Base-by-base conservation (phyloP, 2,329 filamentous ascomycete genomes). In the Ophiostoma fasciatum region DNA sequence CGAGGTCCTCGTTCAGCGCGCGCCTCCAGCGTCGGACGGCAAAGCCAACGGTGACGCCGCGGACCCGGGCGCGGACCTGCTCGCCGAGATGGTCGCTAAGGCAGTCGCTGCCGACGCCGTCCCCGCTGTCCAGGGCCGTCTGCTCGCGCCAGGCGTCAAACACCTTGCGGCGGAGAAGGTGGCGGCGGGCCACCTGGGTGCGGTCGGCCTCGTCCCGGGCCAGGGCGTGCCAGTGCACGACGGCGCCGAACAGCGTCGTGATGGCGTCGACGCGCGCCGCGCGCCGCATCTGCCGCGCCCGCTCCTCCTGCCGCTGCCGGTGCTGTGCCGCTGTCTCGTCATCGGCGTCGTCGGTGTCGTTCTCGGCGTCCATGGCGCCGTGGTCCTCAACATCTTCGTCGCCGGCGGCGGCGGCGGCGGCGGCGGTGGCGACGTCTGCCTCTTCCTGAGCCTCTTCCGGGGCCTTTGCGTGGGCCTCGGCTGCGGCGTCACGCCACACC, bases 81-180 rank as follows among this genome's bases (percentile, higher is more conserved):
- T 23, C 12, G 5, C 9, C 22, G 9, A 23, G 5, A 4, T 10
- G 9, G 22, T 23, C 22, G 9, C 9, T 11, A 10, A 8, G 22
- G 22, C 22, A 53, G 27, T 42, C 59, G 17, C 60, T 56, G 12
- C 63, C 63, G 44, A 68, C 69, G 28, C 63, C 63, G 44, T 68
- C 69, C 27, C 59, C 47, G 29, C 73, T 66, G 44, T 79, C 75
- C 33, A 72, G 63, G 1, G 63, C 62, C 1, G 75, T 78, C 37
- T 81, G 71, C 39, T 73, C 65, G 19, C 69, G 64, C 79, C 79
- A 84, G 7, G 72, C 72, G 39, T 70, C 71, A 53, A 82, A 83
- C 42, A 75, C 77, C 37, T 71, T 70, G 11, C 70, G 72, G 37
- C 77, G 66, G 36, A 90, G 58, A 41, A 87, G 73, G 50, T 83